Base-by-base conservation (phyloP, 1,284 basidiomycete species). In the Spongispora temasekensis region DNA sequence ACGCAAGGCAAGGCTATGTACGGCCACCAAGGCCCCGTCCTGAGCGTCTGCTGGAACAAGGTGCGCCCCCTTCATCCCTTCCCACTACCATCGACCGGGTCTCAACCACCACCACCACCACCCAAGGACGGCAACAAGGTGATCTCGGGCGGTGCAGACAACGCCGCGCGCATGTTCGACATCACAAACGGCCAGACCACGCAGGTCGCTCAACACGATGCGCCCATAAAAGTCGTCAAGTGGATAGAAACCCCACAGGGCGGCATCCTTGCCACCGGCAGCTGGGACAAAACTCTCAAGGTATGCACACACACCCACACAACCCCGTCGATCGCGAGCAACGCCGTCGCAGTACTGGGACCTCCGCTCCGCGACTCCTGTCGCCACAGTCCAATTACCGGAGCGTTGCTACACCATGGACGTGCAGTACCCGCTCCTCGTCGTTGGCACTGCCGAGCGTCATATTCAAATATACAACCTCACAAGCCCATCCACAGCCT, bases 401-500 rank as follows among this genome's bases (percentile, higher is more conserved):
- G 96, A 98, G 67, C 84, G 95, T 61, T 94, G 93, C 71, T 98
- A 98, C 73, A 87, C 86, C 15, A 87, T 94, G 80, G 94, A 97
- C 68, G 87, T 91, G 17, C 84, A 85, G 60, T 93, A 90, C 70
- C 93, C 92, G 1, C 81, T 95, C n/a, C 85, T 97, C 78, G 95
- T 97, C 31, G 92, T 95, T 35, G 97, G 92, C n/a, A 97, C 94
- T 8, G 97, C 96, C 17, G 95, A 95, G 67, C 85, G 94, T 32
- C 89, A 95, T 72, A 88, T 98, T 60, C 88, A 94, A 71, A 90
- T 97, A 57, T 93, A 88, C 80, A 92, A 97, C 74, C 82, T 97
- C 64, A 85, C 85, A 58, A 94, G 91, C 73, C 94, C 95, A 0
- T 88, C 83, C 25, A 81, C 85, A 1, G 75, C 88, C 2, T 92